These are phyloP conservation scores for Fomitopsis serialis DNA, from an alignment of 768 basidiomycete genomes.

Conservation along the genomic window DNA sequence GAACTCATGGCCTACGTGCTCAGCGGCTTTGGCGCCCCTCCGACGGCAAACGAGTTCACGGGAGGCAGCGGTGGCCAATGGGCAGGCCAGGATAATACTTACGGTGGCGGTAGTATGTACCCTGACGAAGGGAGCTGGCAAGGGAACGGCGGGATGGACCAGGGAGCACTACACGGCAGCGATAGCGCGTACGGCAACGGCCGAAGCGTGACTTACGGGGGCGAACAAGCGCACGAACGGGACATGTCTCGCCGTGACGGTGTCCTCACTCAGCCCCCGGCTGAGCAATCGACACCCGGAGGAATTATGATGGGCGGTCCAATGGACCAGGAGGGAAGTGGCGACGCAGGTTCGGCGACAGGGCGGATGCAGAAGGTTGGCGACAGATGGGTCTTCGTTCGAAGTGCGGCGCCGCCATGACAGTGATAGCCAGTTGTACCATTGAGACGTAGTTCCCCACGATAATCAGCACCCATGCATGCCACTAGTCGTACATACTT, in stretches of 20 bases:
- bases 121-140: conserved; percentile 6
- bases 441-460: conserved; percentile 5
- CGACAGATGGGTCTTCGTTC: conserved; percentile 70
- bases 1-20: conserved; percentile 74
- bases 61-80: conserved; percentile 1
- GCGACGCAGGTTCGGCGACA: neutral
- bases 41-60: conserved; percentile 7
- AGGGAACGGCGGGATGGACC: conserved; percentile 23
- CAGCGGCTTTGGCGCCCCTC: conserved; percentile 14
- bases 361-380: conserved; percentile 62
- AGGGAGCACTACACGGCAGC: conserved; percentile 22
- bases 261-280: conserved; percentile 19
- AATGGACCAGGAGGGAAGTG: neutral
- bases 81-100: neutral
- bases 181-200: conserved; percentile 38
- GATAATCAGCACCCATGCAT: neutral
- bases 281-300: neutral
- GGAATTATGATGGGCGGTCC: neutral
- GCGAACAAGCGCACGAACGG: conserved; percentile 12
- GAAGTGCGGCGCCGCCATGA: conserved; percentile 18
- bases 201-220: conserved; percentile 36
- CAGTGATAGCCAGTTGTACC: too few species aligned
- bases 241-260: neutral
- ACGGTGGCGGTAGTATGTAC: neutral
- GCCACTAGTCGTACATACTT: neutral